Evolutionary conservation across 306 rosid species (phyloP), one percentile per base, ranked within the genome.

Genomic region (Parietaria judaica): DNA sequence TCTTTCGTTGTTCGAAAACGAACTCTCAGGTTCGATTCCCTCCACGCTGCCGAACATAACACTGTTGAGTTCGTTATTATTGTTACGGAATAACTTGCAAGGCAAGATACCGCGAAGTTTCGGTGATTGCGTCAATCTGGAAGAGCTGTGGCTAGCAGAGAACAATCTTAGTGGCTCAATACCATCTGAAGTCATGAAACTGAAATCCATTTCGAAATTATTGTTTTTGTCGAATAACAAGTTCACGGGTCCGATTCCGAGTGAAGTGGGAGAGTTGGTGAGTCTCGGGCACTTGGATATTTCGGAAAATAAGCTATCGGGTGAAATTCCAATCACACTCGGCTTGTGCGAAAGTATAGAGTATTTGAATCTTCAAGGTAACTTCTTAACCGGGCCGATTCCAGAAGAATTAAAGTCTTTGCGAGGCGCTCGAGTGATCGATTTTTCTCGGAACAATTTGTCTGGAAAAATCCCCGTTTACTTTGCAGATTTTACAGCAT

Each of bases 381-480:
- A 74, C 37, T 66, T 49, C 13, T 68, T 78, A 9, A 36, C 14
- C 14, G 74, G 79, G 11, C 13, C 17, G 8, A 58, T 78, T 36
- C 79, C 76, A 10, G 6, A 11, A 5, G 46, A 51, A 17, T 41
- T 70, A 52, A 51, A 23, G 37, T 61, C 37, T 23, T 48, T 69
- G 51, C 66, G 60, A 62, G 73, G 74, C 0, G 16, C 66, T 1
- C 43, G 35, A 14, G 35, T 38, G 4, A 12, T 73, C 3, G 70
- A 78, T 37, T 53, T 73, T 43, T 78, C 82, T n/a, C 47, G 15
- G n/a, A 77, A 77, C 63, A 59, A 64, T 12, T 8, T 8, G 14
- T 46, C 39, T 23, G 51, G 48, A 4, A 16, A 6, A 2, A 67
- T 39, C 36, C 72, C 41, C 4, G 3, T 1, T 7, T 43, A 34